Conservation (phyloP, 2,329 filamentous ascomycete species). For the Aspergillus novofumigatus region DNA sequence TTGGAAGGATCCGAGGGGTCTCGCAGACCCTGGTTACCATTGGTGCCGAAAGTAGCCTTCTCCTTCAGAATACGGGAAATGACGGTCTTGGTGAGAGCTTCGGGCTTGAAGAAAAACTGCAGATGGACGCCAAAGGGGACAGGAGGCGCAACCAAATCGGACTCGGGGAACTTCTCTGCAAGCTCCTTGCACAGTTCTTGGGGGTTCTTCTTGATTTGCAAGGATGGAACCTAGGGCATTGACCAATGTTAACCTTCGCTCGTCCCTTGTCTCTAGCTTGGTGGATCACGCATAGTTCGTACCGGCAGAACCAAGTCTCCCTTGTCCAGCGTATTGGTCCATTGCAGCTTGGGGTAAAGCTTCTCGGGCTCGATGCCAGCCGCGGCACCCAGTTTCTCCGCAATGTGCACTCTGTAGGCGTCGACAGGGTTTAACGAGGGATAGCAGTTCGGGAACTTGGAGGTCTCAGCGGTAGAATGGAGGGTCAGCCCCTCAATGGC, state of each 20-base stretch:
- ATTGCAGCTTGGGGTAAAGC: slow-evolving; percentile 39
- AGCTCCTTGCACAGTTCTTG: slow-evolving; percentile 54
- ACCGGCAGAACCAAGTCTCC: slow-evolving; percentile 44
- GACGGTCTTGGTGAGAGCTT: slow-evolving; percentile 53
- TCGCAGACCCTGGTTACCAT: slow-evolving; percentile 55
- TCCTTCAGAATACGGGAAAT: slow-evolving; percentile 57
- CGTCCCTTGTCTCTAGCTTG: not conserved
- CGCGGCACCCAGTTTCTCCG: slow-evolving; percentile 36
- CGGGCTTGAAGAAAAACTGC: slow-evolving; percentile 62
- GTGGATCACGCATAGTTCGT: slow-evolving; percentile 13
- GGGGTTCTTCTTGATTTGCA: slow-evolving; percentile 55
- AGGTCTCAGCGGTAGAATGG: slow-evolving; percentile 36
- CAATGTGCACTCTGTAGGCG: slow-evolving; percentile 44
- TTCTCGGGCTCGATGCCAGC: slow-evolving; percentile 37
- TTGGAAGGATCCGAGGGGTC: slow-evolving; percentile 55
- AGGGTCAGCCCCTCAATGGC: slow-evolving; percentile 38
- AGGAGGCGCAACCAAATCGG: slow-evolving; percentile 55
- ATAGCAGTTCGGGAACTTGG: slow-evolving; percentile 40
- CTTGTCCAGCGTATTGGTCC: slow-evolving; percentile 46
- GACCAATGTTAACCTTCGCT: not conserved
- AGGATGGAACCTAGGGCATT: slow-evolving; percentile 33
- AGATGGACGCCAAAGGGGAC: slow-evolving; percentile 56
- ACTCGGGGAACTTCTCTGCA: slow-evolving; percentile 54
- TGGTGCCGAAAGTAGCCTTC: slow-evolving; percentile 56
- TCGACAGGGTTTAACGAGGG: slow-evolving; percentile 45